Evolutionary conservation across 768 basidiomycete species (phyloP).

Genomic region (Mycena rebaudengoi): DNA sequence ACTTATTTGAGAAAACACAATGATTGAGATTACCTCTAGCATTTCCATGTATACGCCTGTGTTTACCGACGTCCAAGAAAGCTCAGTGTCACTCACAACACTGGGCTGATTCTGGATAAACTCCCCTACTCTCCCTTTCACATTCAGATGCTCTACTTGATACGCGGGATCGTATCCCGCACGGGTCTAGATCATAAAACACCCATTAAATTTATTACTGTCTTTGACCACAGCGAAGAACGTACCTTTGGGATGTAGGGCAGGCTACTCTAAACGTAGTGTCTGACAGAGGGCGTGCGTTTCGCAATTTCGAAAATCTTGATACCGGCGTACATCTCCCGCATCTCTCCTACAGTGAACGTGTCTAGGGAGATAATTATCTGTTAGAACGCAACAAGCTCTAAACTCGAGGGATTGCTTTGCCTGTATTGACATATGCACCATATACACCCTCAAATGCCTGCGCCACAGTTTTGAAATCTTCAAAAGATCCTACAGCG

Average conservation of each 20-base stretch:
- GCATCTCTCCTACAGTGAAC: constrained; percentile 51
- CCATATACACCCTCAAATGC: constrained; percentile 48
- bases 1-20: neutral
- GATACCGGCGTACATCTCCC: constrained; percentile 48
- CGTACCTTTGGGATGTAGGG: constrained; percentile 52
- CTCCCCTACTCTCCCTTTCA: constrained; percentile 50
- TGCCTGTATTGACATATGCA: constrained; percentile 50
- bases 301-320: constrained; percentile 52
- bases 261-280: constrained; percentile 54
- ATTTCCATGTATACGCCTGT: constrained; percentile 53
- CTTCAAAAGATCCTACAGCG: constrained; percentile 34
- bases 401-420: neutral
- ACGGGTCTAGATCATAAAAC: constrained; percentile 19
- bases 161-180: constrained; percentile 39
- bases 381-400: neutral
- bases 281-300: constrained; percentile 40
- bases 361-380: constrained; percentile 23
- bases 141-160: constrained; percentile 49
- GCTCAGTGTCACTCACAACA: constrained; percentile 34
- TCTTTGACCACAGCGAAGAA: neutral
- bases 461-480: constrained; percentile 37
- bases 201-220: neutral
- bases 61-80: constrained; percentile 48
- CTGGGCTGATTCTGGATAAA: constrained; percentile 47
- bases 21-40: constrained; percentile 41